phyloP scores from a whole-genome alignment of 2,329 filamentous ascomycete genomes.

The Colletotrichum brevisporum region DNA sequence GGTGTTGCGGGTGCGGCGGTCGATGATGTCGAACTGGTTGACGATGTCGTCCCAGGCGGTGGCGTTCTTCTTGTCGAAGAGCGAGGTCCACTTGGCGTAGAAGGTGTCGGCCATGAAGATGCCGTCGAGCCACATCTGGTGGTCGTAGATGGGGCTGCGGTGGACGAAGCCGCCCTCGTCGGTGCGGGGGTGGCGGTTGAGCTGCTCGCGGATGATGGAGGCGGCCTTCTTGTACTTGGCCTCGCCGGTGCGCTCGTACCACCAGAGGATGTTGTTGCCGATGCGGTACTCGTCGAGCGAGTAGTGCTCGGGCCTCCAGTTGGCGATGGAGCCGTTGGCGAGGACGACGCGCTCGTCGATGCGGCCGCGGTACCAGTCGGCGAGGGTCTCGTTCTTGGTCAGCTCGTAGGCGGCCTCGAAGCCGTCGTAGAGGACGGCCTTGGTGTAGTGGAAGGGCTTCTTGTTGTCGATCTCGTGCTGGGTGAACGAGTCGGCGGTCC shows the following conservation, averaged over 20 bases:
- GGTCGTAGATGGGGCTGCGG: constrained; percentile 56
- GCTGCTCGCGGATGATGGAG: constrained; percentile 59
- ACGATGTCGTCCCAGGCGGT: constrained; percentile 62
- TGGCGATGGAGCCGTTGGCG: constrained; percentile 59
- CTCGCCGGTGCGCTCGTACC: constrained; percentile 62
- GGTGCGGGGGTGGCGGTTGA: constrained; percentile 65
- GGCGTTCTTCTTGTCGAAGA: constrained; percentile 54
- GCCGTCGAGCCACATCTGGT: constrained; percentile 73
- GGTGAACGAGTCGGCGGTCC: constrained; percentile 64
- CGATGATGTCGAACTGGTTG: constrained; percentile 61
- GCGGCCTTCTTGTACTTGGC: constrained; percentile 65
- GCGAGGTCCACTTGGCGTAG: constrained; percentile 56
- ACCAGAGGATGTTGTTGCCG: constrained; percentile 65
- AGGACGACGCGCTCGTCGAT: constrained; percentile 62
- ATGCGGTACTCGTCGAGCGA: constrained; percentile 68
- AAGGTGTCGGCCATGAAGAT: constrained; percentile 65
- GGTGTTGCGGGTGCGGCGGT: constrained; percentile 56
- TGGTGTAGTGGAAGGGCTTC: constrained; percentile 58
- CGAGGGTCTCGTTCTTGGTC: constrained; percentile 60
- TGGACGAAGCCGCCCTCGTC: constrained; percentile 70
- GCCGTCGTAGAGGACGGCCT: constrained; percentile 62
- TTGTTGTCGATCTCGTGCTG: constrained; percentile 54
- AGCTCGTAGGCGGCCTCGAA: constrained; percentile 61
- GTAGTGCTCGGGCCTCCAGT: constrained; percentile 52
- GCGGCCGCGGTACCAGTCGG: constrained; percentile 59